Evolutionary conservation across 2,329 filamentous ascomycete species (phyloP), one percentile per base, ranked within the genome.

Genomic region (Exophiala sideris): DNA sequence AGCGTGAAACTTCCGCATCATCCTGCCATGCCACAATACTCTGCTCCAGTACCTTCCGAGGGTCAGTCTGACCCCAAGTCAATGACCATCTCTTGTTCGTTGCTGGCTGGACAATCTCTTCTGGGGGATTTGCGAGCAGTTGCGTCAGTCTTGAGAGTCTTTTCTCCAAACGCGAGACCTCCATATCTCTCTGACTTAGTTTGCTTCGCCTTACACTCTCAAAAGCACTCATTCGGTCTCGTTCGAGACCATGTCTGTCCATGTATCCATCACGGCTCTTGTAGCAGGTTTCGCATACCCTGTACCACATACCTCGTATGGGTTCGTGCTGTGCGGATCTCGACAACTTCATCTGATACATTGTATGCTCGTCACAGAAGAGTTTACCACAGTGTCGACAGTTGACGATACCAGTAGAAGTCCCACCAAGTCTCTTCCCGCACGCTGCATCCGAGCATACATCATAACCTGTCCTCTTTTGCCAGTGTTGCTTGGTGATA

Each of bases 311-410:
- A 6, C 94, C 94, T 58, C 92, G 79, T 1, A 94, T 83, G 0
- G 94, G 92, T 60, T 99, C 94, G 71, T 96, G 90, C 54, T 86
- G 82, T 3, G 94, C 94, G 29, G 91, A 87, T 50, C 91, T 80
- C 7, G 91, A 96, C 9, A 99, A 79, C 76, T 95, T 96, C 88
- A 97, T 97, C 75, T 99, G 92, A 68, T 97, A 99, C 91, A 99
- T 96, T 48, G 94, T 97, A 70, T 99, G 94, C 64, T 92, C 89
- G 67, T 97, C 94, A 71, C 94, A 99, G 68, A 97, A 99, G 38
- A 99, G 75, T 64, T 87, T 86, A 5, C 94, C 94, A 66, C 94
- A 99, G 59, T 91, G 90, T 59, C 94, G 82, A 71, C 94, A 99
- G 70, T 99, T 96, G 65, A 99, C 85, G 65, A 81, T 91, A 14